Percentiles rank a stretch among this genome's conserved stretches.
Evolutionary conservation across 1,284 basidiomycete species (phyloP).

Genomic region (Irpex lacteus): DNA sequence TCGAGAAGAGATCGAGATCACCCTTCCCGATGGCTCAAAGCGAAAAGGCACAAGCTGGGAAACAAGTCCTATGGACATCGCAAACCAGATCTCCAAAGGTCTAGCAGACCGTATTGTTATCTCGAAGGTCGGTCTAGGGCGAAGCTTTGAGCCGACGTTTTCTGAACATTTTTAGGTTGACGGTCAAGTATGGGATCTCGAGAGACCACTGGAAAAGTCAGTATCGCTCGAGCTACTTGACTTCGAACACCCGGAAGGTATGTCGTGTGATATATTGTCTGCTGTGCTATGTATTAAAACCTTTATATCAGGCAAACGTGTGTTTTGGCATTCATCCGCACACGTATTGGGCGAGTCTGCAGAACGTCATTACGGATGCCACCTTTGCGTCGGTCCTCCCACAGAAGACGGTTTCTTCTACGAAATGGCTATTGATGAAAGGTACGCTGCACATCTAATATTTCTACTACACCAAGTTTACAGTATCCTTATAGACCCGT

Average conservation of each 20-base stretch:
- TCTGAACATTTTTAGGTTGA: slow-evolving; percentile 58
- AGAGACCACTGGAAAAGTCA: slow-evolving; percentile 86
- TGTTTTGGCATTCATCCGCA: slow-evolving; percentile 99
- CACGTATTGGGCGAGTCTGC: slow-evolving; percentile 99
- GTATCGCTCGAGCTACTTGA: slow-evolving; percentile 86
- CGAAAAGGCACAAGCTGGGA: slow-evolving; percentile 90
- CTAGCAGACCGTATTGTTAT: slow-evolving; percentile 91
- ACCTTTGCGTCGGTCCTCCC: slow-evolving; percentile 96
- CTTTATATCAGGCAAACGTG: slow-evolving; percentile 74
- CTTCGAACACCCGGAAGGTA: slow-evolving; percentile 94
- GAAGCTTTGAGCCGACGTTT: background rate
- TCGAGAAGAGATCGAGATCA: slow-evolving; percentile 81
- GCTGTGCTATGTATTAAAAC: slow-evolving; percentile 1
- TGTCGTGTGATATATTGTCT: slow-evolving; percentile 4
- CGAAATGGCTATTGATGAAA: slow-evolving; percentile 87
- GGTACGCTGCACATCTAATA: slow-evolving; percentile 37
- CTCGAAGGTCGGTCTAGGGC: slow-evolving; percentile 63
- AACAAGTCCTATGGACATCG: slow-evolving; percentile 93
- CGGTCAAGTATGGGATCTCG: slow-evolving; percentile 91
- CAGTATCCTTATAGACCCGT: slow-evolving; percentile 52
- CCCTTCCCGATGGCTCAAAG: slow-evolving; percentile 84
- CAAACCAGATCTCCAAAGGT: slow-evolving; percentile 84
- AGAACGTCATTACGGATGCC: slow-evolving; percentile 96
- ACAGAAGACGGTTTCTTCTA: slow-evolving; percentile 99
- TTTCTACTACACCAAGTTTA: background rate